Evolutionary conservation across 257 asterid genomes (phyloP).

Genomic region (Solanum lignicaule): DNA sequence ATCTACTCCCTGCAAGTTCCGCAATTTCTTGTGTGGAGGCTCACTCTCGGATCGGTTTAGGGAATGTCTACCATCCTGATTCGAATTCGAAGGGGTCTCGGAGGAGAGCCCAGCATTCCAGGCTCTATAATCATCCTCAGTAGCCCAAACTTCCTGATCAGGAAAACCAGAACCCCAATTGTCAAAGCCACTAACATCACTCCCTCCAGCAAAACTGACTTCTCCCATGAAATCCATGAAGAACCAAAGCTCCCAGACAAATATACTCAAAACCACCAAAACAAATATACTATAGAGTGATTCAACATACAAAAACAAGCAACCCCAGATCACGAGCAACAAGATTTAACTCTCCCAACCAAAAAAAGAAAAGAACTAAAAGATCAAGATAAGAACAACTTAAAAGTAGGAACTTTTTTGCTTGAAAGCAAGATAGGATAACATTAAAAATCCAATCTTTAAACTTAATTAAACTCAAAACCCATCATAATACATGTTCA

Average conservation of each 20-base stretch:
- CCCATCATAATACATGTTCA: neutral
- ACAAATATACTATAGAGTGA: neutral
- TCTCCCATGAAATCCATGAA: slow-evolving; percentile 16
- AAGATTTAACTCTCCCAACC: neutral
- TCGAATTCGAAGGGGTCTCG: slow-evolving; percentile 6
- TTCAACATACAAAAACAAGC: neutral
- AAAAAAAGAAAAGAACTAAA: neutral
- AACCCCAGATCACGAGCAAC: neutral
- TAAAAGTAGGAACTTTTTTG: neutral
- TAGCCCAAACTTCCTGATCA: slow-evolving; percentile 19
- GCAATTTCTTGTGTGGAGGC: slow-evolving; percentile 9
- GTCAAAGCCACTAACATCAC: slow-evolving; percentile 1
- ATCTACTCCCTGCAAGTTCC: slow-evolving; percentile 2
- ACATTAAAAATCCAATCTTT: neutral
- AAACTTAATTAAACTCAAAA: neutral
- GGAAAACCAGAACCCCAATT: slow-evolving; percentile 8
- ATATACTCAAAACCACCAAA: neutral
- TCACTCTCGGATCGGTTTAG: neutral
- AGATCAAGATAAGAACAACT: neutral
- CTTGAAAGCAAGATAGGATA: neutral
- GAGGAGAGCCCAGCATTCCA: neutral
- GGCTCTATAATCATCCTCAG: slow-evolving; percentile 21
- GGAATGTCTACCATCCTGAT: neutral
- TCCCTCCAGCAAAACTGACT: slow-evolving; percentile 1
- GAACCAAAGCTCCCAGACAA: neutral